Evolutionary conservation across 1,284 basidiomycete genomes (phyloP).

Genomic region (Cryptococcus depauperatus): DNA sequence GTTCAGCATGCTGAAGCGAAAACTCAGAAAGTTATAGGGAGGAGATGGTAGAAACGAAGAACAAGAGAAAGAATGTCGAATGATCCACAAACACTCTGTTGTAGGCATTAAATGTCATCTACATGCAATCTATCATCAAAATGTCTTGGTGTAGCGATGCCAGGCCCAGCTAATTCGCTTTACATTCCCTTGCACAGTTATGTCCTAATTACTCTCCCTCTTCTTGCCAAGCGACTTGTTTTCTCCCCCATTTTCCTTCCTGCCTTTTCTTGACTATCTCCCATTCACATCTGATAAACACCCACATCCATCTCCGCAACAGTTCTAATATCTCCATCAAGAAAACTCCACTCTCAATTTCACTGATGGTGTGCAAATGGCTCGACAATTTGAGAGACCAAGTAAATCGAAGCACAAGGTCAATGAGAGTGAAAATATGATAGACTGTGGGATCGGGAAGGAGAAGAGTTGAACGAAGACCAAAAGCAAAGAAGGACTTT

Average conservation of each 20-base stretch:
- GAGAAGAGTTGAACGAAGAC: slow-evolving; percentile 62
- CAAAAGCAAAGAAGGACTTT: slow-evolving; percentile 52
- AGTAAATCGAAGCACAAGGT: slow-evolving; percentile 83
- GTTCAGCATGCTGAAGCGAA: background rate
- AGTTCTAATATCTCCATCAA: slow-evolving; percentile 86
- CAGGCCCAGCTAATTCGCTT: no score
- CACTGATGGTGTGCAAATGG: slow-evolving; percentile 73
- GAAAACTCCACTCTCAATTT: slow-evolving; percentile 78
- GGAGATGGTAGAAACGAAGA: slow-evolving; percentile 31
- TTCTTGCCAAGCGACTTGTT: slow-evolving; percentile 11
- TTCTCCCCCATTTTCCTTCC: slow-evolving; percentile 18
- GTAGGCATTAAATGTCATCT: background rate
- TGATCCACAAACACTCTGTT: background rate
- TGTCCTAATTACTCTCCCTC: background rate
- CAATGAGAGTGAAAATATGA: slow-evolving; percentile 71
- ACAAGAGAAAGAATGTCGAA: background rate
- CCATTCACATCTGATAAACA: slow-evolving; percentile 93
- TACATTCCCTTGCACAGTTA: background rate
- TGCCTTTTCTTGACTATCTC: slow-evolving; percentile 61
- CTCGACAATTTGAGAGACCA: slow-evolving; percentile 89
- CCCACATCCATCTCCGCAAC: slow-evolving; percentile 88
- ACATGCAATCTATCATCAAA: background rate
- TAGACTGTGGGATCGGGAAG: slow-evolving; percentile 72
- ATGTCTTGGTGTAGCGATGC: background rate
- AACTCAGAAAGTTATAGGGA: slow-evolving; percentile 34